phyloP scores from a whole-genome alignment of 139 green algal genomes.

The Marvania coccoides region DNA sequence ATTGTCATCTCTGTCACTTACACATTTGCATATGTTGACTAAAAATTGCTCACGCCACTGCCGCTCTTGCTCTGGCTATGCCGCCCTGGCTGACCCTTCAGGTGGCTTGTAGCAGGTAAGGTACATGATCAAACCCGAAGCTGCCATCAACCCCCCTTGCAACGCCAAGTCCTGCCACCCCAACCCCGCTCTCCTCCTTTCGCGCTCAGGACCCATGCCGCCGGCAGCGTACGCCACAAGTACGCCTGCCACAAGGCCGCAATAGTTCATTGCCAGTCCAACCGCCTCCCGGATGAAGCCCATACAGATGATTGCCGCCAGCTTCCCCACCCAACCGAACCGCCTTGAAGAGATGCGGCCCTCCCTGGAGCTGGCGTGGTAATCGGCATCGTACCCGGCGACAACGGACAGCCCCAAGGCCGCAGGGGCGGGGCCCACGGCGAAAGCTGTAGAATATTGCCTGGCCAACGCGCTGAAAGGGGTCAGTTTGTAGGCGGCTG shows the following conservation, averaged over 20 bases:
- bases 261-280: neutral
- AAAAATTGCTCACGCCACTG: too few relatives aligned
- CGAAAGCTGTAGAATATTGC: neutral
- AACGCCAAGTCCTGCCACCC: slow-evolving; percentile 6
- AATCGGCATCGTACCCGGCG: neutral
- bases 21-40: too few relatives aligned
- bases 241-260: slow-evolving; percentile 11
- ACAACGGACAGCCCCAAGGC: neutral
- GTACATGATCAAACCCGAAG: neutral
- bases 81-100: neutral
- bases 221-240: neutral
- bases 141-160: neutral
- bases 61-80: neutral
- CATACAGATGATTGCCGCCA: neutral
- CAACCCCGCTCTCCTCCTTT: neutral
- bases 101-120: neutral
- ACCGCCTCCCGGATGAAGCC: neutral
- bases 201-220: neutral
- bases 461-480: neutral
- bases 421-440: neutral
- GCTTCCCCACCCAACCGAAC: slow-evolving; percentile 1
- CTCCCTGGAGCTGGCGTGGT: neutral
- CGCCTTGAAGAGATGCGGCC: neutral
- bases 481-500: neutral
- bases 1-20: too few relatives aligned